Base-by-base conservation (phyloP, 805 yeast species). In the Kodamaea restingae region DNA sequence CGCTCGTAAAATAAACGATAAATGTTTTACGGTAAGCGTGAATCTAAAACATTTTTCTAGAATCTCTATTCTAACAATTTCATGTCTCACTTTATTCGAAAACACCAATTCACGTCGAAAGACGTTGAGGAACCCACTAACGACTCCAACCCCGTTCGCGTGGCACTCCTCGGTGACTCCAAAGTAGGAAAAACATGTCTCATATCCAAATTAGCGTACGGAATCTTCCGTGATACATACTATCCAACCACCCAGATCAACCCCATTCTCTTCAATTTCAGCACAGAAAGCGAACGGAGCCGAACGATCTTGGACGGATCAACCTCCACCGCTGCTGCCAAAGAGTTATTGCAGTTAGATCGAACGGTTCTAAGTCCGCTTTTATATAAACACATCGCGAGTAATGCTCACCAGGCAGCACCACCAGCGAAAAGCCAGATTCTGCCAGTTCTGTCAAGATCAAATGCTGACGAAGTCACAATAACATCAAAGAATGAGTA, bases 161-260 rank as follows among this genome's bases (percentile, higher is more conserved):
- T 81, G 11, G 86, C 83, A 0, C 68, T 81, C 1, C 52, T 81
- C 3, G 88, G 88, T 0, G 84, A 75, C 0, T 65, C 75, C 9
- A 65, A 67, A 12, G 70, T 76, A 0, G 88, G 88, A 8, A 81
- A 81, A 51, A 74, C 85, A 2, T 69, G 84, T 0, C 63, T 76
- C 27, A 71, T 78, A 9, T 71, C 78, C 38, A 62, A 73, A 35
- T 48, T 80, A 11, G 63, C 71, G 2, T 60, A 72, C 15, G 72
- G 73, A 18, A 65, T 67, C 18, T 78, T 73, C 40, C 68, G 78
- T 36, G 88, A 81, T 42, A 83, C 84, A 0, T 82, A 84, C 54
- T 84, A 84, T 50, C 95, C 93, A 4, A 84, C 91, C 3, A 65
- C 74, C 32, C 74, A 70, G 40, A 78, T 80, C 41, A 75, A 75